phyloP scores from a whole-genome alignment of 202 grass and related monocot species.

The Bolboschoenoplectus hybrid region DNA sequence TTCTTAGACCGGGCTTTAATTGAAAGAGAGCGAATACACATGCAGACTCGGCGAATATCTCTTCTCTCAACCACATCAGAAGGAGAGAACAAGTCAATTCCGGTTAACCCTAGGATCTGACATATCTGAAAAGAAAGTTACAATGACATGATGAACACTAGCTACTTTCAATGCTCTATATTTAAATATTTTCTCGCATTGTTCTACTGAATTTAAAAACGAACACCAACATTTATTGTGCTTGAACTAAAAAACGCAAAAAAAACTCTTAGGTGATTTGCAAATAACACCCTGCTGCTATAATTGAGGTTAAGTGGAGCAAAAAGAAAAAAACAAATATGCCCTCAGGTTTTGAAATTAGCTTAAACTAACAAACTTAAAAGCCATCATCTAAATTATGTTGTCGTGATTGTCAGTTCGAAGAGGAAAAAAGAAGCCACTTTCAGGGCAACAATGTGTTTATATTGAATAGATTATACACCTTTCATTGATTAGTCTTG shows the following conservation, averaged over 20 bases:
- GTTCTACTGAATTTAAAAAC: background rate
- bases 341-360: background rate
- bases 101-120: constrained; percentile 77
- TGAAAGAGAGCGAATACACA: constrained; percentile 80
- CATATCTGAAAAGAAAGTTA: constrained; percentile 63
- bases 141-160: background rate
- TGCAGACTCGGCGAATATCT: constrained; percentile 81
- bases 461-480: background rate
- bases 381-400: background rate
- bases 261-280: background rate
- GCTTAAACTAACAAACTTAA: background rate
- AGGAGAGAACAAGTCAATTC: constrained; percentile 88
- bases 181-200: background rate
- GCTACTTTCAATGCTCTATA: background rate
- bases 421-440: background rate
- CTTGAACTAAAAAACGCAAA: background rate
- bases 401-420: background rate
- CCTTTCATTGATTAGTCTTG: background rate
- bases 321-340: background rate
- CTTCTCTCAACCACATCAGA: constrained; percentile 90
- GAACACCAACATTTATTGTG: background rate
- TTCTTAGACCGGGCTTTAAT: constrained; percentile 59
- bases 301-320: background rate
- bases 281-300: background rate
- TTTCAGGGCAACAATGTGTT: background rate